Percentiles rank a stretch among this genome's conserved stretches.
Conservation (phyloP, 2,329 filamentous ascomycete genomes). For the Cladosporium austrohemisphaericum region DNA sequence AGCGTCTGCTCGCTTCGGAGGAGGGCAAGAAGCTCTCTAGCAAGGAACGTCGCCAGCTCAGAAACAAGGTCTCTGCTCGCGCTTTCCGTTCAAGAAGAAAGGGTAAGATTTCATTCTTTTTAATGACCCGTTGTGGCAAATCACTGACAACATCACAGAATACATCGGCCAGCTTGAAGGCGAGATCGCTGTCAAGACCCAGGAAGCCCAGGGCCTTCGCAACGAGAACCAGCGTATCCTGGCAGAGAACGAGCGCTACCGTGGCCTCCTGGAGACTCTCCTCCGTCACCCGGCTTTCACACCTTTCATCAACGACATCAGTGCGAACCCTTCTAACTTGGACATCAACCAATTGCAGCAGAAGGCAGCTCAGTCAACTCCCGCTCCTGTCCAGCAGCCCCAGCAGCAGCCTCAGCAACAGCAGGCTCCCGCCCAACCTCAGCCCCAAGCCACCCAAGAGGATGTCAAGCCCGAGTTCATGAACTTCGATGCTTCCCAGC, state of each 20-base stretch:
- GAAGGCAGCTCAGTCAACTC: conserved; percentile 20
- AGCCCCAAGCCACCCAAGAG: conserved; percentile 35
- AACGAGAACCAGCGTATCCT: conserved; percentile 74
- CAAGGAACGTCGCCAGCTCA: conserved; percentile 93
- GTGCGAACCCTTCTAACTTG: conserved; percentile 37
- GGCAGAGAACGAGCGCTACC: conserved; percentile 53
- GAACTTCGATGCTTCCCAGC: conserved; percentile 38
- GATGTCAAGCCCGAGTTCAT: conserved; percentile 34
- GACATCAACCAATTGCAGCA: conserved; percentile 25
- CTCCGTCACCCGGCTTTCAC: conserved; percentile 48
- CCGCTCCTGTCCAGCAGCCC: conserved; percentile 16
- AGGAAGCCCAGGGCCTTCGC: conserved; percentile 77
- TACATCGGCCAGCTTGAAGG: conserved; percentile 93
- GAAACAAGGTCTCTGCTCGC: conserved; percentile 97
- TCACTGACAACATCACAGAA: conserved; percentile 65
- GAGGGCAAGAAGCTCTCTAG: conserved; percentile 99
- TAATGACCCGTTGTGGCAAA: neutral
- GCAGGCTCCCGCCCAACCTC: conserved; percentile 18
- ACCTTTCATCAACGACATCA: conserved; percentile 44
- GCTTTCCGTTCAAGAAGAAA: conserved; percentile 98
- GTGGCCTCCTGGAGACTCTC: conserved; percentile 73
- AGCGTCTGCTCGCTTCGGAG: conserved; percentile 87
- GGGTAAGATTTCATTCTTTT: conserved; percentile 57
- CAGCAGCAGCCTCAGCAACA: conserved; percentile 20
- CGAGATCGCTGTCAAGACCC: conserved; percentile 78